Percentiles rank a stretch among this genome's conserved stretches.
These are phyloP conservation scores for Leccinum angustisporum DNA, from an alignment of 1,284 basidiomycete species.

Conservation along the genomic window DNA sequence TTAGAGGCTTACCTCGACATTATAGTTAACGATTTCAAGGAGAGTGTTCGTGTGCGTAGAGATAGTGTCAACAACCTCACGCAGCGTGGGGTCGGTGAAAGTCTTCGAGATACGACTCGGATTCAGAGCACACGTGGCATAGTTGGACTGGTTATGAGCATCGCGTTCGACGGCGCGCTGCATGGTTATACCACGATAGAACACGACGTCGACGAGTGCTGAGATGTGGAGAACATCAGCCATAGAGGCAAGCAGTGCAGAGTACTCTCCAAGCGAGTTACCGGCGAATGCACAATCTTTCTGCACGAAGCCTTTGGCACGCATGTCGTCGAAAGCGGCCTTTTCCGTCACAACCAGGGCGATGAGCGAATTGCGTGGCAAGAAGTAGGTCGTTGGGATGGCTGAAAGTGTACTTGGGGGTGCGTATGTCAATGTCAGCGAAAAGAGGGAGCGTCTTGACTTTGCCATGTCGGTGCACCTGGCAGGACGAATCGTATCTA, in stretches of 20 bases:
- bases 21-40: constrained; percentile 96
- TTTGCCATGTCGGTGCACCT: constrained; percentile 36
- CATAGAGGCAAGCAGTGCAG: constrained; percentile 88
- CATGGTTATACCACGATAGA: constrained; percentile 99
- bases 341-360: constrained; percentile 97
- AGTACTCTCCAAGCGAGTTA: constrained; percentile 98
- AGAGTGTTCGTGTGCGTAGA: constrained; percentile 75
- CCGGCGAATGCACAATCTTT: constrained; percentile 92
- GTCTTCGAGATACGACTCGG: constrained; percentile 92
- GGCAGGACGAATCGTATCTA: constrained; percentile 61
- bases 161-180: constrained; percentile 97
- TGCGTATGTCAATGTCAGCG: constrained; percentile 88
- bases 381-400: constrained; percentile 94
- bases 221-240: constrained; percentile 95
- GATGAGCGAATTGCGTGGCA: constrained; percentile 98
- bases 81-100: constrained; percentile 89
- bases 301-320: constrained; percentile 92
- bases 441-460: constrained; percentile 94
- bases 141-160: constrained; percentile 88
- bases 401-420: constrained; percentile 95
- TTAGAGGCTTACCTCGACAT: constrained; percentile 75
- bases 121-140: constrained; percentile 99
- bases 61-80: constrained; percentile 94
- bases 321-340: constrained; percentile 98
- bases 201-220: constrained; percentile 96